Evolutionary conservation across 139 green algal genomes (phyloP), one percentile per base, ranked within the genome.

Genomic region (Ettlia oleoabundans): DNA sequence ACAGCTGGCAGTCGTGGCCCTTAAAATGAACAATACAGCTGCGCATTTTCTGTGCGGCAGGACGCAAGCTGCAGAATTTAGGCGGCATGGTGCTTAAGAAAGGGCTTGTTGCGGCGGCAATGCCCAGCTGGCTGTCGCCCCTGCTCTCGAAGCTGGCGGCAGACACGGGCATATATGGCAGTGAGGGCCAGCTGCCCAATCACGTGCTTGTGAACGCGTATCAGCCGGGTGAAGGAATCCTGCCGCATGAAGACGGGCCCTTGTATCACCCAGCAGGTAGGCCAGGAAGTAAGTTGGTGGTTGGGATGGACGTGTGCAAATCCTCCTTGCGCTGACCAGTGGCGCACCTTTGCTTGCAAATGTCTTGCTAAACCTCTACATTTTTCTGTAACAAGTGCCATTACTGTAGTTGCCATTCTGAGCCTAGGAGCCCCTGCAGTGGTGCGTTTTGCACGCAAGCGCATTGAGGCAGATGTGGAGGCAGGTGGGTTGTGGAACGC

Each of bases 141-240:
- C 75, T 81, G 58, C 28, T 81, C 38, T 38, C 26, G 10, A 55
- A 58, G 38, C 15, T 81, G 38, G 55, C 75, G 28, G 53, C 8
- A 28, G 75, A 71, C 26, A 58, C 40, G 1, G 75, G 75, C 28
- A 40, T 55, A 2, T 71, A 55, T n/a, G 58, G 75, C 38, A 43
- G 32, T 28, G 74, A 55, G 35, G 38, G 28, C 3, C 4, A 19
- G 52, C 38, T 37, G 63, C 41, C 82, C 35, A 87, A 87, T 47
- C 82, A 87, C n/a, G 75, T 87, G 47, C 72, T 87, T 19, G 71
- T 87, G 24, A 87, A 87, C n/a, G 33, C 32, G 1, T 87, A 87
- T 51, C 33, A 55, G 75, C 58, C 75, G 3, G 75, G 75, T 10
- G 75, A 70, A n/a, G 75, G 58, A 38, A 81, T 72, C 75, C 42